Evolutionary conservation across 2,329 filamentous ascomycete species (phyloP), one percentile per base, ranked within the genome.

Genomic region (Neofusicoccum kwambonambiense): DNA sequence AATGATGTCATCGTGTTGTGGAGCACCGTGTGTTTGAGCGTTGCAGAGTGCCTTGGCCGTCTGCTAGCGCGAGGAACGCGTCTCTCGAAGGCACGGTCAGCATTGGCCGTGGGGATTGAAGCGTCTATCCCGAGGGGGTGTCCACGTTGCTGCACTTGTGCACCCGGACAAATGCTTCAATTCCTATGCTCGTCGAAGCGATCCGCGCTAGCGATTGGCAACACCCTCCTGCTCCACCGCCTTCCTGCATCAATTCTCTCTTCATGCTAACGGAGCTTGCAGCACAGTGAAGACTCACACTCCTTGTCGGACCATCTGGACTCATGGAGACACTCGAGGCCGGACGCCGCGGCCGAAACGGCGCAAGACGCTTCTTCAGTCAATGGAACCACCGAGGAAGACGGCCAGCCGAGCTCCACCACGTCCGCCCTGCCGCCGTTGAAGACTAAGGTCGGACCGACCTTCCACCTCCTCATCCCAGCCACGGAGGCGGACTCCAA

Each of bases 391-490:
- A 27, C 22, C n/a, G 51, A 11, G 6, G n/a, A 19, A 12, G 50
- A 11, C 17, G 27, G 11, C 6, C 62, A 37, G 52, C 42, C 45
- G 11, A 64, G 50, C 22, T 56, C 52, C 4, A 56, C 62, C 2
- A 42, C 52, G 13, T 54, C 45, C 2, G 62, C 51, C 3, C 15
- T n/a, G 12, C 31, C 51, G 73, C 42, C 73, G 74, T 0, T 75
- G 75, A 58, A 56, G 31, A 54, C 62, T 42, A 64, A 57, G 17
- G 44, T 27, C 11, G 62, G 62, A 15, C 63, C 63, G 4, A 65
- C 52, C 52, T 84, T 88, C 67, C 86, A 88, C 71, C 79, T 88
- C 42, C 72, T 88, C 34, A 77, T 88, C 54, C 81, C 83, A 5
- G 79, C 82, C 5, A 77, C 78, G 42, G 75, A 77, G n/a, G 78